These are phyloP conservation scores for Pseudogymnoascus sp. DNA, from an alignment of 2,329 filamentous ascomycete genomes.

Conservation along the genomic window DNA sequence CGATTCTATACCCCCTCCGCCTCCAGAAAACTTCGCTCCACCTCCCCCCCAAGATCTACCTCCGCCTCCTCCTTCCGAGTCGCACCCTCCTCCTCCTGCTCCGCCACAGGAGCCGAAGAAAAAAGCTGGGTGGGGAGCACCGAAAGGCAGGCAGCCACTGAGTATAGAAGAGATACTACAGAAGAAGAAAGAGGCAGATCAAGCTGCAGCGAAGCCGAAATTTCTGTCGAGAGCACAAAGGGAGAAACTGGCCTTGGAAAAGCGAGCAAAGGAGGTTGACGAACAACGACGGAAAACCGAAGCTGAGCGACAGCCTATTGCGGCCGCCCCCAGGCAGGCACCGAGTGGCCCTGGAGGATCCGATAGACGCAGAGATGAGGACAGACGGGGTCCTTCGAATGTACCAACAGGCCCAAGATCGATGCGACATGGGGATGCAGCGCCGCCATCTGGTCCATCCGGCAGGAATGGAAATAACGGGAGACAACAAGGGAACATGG, in stretches of 20 bases:
- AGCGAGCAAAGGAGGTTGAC: slow-evolving; percentile 63
- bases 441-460: slow-evolving; percentile 41
- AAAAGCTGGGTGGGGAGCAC: slow-evolving; percentile 44
- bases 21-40: slow-evolving; percentile 32
- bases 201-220: slow-evolving; percentile 77
- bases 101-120: slow-evolving; percentile 39
- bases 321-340: slow-evolving; percentile 11
- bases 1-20: slow-evolving; percentile 25
- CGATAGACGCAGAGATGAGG: slow-evolving; percentile 19
- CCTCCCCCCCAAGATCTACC: slow-evolving; percentile 34
- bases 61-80: slow-evolving; percentile 32
- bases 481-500: slow-evolving; percentile 19
- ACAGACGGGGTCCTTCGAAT: slow-evolving; percentile 20
- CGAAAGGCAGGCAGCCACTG: slow-evolving; percentile 43
- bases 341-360: slow-evolving; percentile 19
- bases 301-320: slow-evolving; percentile 21
- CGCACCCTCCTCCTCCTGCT: slow-evolving; percentile 34
- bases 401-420: slow-evolving; percentile 67
- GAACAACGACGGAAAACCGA: slow-evolving; percentile 45
- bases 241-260: slow-evolving; percentile 71
- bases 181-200: slow-evolving; percentile 80
- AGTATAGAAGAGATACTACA: slow-evolving; percentile 80
- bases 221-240: slow-evolving; percentile 79
- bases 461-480: slow-evolving; percentile 29
- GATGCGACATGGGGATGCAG: slow-evolving; percentile 43